Evolutionary conservation across 305 asterid species (phyloP).

Genomic region (Plantago rigida): DNA sequence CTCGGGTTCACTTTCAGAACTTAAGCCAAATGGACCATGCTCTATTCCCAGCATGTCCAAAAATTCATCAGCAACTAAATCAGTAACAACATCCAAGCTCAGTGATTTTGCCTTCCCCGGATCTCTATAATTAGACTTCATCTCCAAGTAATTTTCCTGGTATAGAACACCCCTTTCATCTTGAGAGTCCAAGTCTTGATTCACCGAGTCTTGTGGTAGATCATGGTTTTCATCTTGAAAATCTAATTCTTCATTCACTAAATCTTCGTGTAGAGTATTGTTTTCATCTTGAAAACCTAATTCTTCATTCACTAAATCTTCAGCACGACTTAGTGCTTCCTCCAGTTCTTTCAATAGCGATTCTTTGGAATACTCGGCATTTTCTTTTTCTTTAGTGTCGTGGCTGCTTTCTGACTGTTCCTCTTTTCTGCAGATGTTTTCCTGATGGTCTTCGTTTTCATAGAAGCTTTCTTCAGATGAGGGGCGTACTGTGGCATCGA

Average conservation of each 20-base stretch:
- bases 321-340: constrained; percentile 41
- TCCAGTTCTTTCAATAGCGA: constrained; percentile 56
- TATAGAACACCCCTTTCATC: constrained; percentile 38
- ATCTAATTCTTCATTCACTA: constrained; percentile 21
- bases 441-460: no score
- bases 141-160: constrained; percentile 32
- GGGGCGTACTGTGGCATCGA: constrained; percentile 28
- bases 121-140: constrained; percentile 29
- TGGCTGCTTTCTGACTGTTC: constrained; percentile 30
- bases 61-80: constrained; percentile 71
- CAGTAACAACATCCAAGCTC: constrained; percentile 51
- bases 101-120: constrained; percentile 46
- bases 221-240: constrained; percentile 38
- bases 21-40: constrained; percentile 59
- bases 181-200: constrained; percentile 13
- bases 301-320: constrained; percentile 46
- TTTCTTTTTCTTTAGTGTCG: constrained; percentile 28
- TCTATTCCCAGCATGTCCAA: constrained; percentile 76
- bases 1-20: constrained; percentile 87
- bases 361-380: constrained; percentile 36
- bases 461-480: constrained; percentile 23
- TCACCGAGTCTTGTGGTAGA: constrained; percentile 23
- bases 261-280: constrained; percentile 33
- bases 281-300: constrained; percentile 46
- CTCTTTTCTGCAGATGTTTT: constrained; percentile 28